These are phyloP conservation scores for Botrytis hyacinthi DNA, from an alignment of 2,329 filamentous ascomycete genomes.

Conservation along the genomic window DNA sequence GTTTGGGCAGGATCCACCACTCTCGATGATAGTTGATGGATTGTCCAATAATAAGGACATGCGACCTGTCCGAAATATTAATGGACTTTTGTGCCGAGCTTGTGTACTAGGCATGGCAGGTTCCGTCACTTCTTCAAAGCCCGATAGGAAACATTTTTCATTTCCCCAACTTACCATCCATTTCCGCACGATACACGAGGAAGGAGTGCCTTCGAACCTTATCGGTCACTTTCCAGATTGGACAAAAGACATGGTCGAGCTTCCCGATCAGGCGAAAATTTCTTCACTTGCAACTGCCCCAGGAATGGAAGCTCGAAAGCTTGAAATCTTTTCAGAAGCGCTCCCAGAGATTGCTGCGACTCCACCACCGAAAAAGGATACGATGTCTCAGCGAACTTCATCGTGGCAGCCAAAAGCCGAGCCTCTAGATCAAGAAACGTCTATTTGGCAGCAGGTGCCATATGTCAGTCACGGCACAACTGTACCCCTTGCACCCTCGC, in stretches of 20 bases:
- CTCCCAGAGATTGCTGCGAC: slow-evolving; percentile 46
- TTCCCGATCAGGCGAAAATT: slow-evolving; percentile 53
- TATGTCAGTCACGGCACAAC: slow-evolving; percentile 21
- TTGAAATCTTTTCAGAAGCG: slow-evolving; percentile 50
- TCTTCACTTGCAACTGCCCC: slow-evolving; percentile 48
- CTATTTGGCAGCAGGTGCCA: slow-evolving; percentile 7
- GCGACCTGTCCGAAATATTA: slow-evolving; percentile 54
- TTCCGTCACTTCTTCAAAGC: slow-evolving; percentile 32
- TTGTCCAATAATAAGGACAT: slow-evolving; percentile 56
- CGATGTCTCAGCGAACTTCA: not conserved
- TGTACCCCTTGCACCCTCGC: slow-evolving; percentile 33
- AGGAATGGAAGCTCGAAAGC: slow-evolving; percentile 57
- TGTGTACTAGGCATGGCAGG: slow-evolving; percentile 45
- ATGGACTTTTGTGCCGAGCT: slow-evolving; percentile 54
- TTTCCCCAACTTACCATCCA: slow-evolving; percentile 60
- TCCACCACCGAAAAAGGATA: slow-evolving; percentile 7
- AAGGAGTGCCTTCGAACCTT: slow-evolving; percentile 32
- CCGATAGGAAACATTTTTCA: slow-evolving; percentile 46
- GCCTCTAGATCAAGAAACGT: not conserved
- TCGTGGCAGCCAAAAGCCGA: slow-evolving; percentile 18
- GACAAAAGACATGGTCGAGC: slow-evolving; percentile 59
- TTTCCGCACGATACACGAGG: slow-evolving; percentile 47
- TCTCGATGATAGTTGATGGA: slow-evolving; percentile 59
- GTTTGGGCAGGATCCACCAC: slow-evolving; percentile 55
- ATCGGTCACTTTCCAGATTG: slow-evolving; percentile 47